Evolutionary conservation across 2,329 filamentous ascomycete species (phyloP).

Genomic region (Talaromyces sp.): DNA sequence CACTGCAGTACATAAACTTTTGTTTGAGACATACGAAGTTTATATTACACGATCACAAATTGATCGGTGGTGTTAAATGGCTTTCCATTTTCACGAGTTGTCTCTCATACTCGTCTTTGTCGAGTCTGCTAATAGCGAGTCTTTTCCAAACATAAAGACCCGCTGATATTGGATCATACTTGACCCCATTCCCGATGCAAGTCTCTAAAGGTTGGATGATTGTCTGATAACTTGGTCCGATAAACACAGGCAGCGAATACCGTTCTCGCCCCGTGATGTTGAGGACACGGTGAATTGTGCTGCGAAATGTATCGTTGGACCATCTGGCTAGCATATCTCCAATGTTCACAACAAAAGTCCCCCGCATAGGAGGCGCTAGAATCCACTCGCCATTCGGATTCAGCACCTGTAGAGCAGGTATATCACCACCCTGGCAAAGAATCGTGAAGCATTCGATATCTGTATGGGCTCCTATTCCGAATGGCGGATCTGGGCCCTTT

Average conservation of each 20-base stretch:
- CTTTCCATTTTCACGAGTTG: constrained; percentile 6
- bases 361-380: constrained; percentile 11
- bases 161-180: constrained; percentile 9
- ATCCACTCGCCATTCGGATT: constrained; percentile 17
- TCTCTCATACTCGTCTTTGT: constrained; percentile 7
- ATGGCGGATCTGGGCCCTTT: not conserved
- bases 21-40: not conserved
- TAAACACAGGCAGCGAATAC: constrained; percentile 7
- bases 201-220: constrained; percentile 8
- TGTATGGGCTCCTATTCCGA: constrained; percentile 16
- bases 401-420: constrained; percentile 27
- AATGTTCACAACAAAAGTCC: constrained; percentile 16
- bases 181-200: constrained; percentile 4
- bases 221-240: constrained; percentile 8
- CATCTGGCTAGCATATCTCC: constrained; percentile 14
- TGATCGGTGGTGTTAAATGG: not conserved
- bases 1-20: not conserved
- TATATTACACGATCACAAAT: not conserved
- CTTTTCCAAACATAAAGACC: constrained; percentile 11
- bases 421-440: constrained; percentile 19
- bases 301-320: constrained; percentile 25
- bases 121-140: constrained; percentile 8
- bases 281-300: constrained; percentile 9
- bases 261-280: constrained; percentile 9
- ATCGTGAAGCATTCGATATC: constrained; percentile 17